These are phyloP conservation scores for Starmerella stigmatis DNA, from an alignment of 805 yeast genomes.

Conservation along the genomic window DNA sequence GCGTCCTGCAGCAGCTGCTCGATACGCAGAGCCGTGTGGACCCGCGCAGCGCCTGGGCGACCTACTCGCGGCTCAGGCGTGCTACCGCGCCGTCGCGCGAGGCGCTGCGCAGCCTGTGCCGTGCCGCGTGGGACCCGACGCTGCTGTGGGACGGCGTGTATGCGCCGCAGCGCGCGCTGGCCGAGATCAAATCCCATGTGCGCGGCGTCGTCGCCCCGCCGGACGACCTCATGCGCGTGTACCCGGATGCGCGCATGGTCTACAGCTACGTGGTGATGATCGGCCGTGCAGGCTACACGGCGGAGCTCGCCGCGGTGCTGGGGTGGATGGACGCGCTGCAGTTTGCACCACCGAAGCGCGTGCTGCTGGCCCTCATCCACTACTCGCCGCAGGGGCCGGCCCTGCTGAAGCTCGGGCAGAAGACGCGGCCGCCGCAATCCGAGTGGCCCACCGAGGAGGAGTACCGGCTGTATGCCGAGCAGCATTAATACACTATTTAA, in stretches of 20 bases:
- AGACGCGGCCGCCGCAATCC: constrained; percentile 18
- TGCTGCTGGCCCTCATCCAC: constrained; percentile 35
- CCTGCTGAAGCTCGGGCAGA: constrained; percentile 24
- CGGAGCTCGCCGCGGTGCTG: constrained; percentile 42
- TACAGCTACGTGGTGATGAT: constrained; percentile 43
- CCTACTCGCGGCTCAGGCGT: constrained; percentile 25
- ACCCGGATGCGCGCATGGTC: constrained; percentile 43
- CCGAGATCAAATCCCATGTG: constrained; percentile 41
- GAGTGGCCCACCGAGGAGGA: constrained; percentile 29
- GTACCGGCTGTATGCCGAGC: constrained; percentile 18
- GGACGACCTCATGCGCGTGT: constrained; percentile 29
- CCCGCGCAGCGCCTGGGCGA: constrained; percentile 27
- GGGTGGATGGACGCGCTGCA: constrained; percentile 45
- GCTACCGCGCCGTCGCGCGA: constrained; percentile 19
- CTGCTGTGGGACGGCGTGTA: constrained; percentile 41
- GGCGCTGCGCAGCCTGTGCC: constrained; percentile 38
- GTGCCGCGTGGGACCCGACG: constrained; percentile 35
- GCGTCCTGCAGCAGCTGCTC: constrained; percentile 28
- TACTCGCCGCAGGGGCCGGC: constrained; percentile 27
- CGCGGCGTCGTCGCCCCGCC: constrained; percentile 31
- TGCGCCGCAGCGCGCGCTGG: constrained; percentile 52
- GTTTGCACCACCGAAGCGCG: constrained; percentile 35
- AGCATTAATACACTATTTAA: neutral
- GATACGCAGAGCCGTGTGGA: constrained; percentile 25
- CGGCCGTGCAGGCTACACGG: constrained; percentile 38